A percentile compares a stretch with the other conserved stretches of the same genome.
These are phyloP conservation scores for Zangia roseola DNA, from an alignment of 768 basidiomycete genomes.

Conservation along the genomic window DNA sequence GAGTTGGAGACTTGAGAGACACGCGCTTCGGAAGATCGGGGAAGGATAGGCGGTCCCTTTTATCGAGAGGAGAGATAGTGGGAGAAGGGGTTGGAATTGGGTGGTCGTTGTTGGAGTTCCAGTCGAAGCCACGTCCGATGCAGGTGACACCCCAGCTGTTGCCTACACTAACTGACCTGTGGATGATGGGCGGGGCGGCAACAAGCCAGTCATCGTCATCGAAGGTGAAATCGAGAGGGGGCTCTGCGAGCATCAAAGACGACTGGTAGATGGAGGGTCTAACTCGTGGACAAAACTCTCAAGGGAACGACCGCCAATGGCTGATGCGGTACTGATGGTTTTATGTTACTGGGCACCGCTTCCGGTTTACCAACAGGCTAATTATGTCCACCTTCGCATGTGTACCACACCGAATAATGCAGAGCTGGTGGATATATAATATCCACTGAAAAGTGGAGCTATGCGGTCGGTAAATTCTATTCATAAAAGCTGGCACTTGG, in stretches of 20 bases:
- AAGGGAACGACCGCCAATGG: background rate
- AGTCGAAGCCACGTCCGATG: conserved; percentile 80
- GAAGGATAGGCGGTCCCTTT: conserved; percentile 6
- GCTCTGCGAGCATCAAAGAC: conserved; percentile 53
- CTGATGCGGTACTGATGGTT: conserved; percentile 1
- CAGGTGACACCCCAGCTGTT: conserved; percentile 86
- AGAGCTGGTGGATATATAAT: too few relatives aligned
- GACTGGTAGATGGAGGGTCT: background rate
- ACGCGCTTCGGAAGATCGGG: conserved; percentile 14
- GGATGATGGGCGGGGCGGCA: conserved; percentile 48
- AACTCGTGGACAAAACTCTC: conserved; percentile 1
- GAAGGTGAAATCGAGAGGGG: conserved; percentile 59
- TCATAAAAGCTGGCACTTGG: too few relatives aligned
- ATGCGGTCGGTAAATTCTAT: background rate
- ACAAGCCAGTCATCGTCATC: conserved; percentile 72
- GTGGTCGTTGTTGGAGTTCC: conserved; percentile 49
- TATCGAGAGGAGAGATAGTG: conserved; percentile 4
- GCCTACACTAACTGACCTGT: conserved; percentile 64
- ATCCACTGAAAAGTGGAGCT: too few relatives aligned
- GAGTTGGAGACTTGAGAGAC: conserved; percentile 8
- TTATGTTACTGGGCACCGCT: conserved; percentile 1
- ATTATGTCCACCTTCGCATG: conserved; percentile 16
- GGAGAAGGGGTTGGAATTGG: conserved; percentile 5
- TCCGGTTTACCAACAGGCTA: too few relatives aligned
- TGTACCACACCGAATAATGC: background rate